Evolutionary conservation across 139 green algal genomes (phyloP).

Genomic region (Desmodesmus armatus): DNA sequence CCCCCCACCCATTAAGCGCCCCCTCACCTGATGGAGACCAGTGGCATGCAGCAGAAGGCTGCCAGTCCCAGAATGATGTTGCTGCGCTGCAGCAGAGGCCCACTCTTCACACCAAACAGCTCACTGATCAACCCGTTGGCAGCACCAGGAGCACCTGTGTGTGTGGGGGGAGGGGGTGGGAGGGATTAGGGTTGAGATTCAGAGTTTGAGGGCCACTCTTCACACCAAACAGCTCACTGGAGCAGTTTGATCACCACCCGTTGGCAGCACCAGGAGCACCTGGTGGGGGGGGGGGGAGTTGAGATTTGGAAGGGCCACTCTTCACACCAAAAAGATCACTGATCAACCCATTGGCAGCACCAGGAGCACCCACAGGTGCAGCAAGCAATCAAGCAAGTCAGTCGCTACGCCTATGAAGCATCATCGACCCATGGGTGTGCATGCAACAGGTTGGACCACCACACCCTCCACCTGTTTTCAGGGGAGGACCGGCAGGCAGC

Average conservation of each 20-base stretch:
- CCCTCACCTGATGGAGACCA: conserved; percentile 33
- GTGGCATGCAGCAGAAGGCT: conserved; percentile 17
- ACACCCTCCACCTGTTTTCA: too few species aligned
- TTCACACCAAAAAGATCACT: conserved; percentile 31
- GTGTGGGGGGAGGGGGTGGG: not conserved
- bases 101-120: conserved; percentile 16
- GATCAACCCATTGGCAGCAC: conserved; percentile 35
- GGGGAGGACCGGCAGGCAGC: too few species aligned
- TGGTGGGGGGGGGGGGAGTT: too few species aligned
- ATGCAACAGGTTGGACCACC: too few species aligned
- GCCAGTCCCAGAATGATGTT: conserved; percentile 26
- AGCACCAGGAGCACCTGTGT: conserved; percentile 35
- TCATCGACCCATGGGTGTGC: too few species aligned
- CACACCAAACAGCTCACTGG: conserved; percentile 31
- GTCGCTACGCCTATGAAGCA: too few species aligned
- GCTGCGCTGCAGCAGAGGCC: conserved; percentile 21
- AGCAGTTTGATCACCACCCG: not conserved
- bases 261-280: not conserved
- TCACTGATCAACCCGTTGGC: conserved; percentile 41
- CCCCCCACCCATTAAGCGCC: too few species aligned
- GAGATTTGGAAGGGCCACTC: too few species aligned
- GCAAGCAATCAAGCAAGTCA: not conserved
- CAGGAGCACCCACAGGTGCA: conserved; percentile 41
- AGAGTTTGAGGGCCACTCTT: not conserved
- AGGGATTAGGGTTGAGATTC: not conserved